These are phyloP conservation scores for Aureobasidium musti DNA, from an alignment of 2,329 filamentous ascomycete species.

Conservation along the genomic window DNA sequence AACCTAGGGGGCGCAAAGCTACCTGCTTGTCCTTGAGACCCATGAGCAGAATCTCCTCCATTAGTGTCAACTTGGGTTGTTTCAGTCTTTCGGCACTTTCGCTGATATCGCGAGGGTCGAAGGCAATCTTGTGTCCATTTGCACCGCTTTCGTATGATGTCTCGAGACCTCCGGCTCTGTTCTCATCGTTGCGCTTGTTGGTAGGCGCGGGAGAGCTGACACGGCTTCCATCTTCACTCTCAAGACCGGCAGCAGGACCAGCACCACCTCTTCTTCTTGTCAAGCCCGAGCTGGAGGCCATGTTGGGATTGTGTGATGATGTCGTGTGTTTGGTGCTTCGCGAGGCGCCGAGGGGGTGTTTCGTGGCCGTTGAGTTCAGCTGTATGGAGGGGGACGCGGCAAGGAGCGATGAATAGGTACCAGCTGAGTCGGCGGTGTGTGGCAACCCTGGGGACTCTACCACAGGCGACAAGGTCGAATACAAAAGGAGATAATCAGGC, in stretches of 20 bases:
- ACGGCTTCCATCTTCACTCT: conserved; percentile 64
- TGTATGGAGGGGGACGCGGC: conserved; percentile 22
- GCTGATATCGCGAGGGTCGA: conserved; percentile 94
- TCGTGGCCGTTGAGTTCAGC: conserved; percentile 25
- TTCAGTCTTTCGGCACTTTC: conserved; percentile 96
- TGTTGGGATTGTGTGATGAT: conserved; percentile 38
- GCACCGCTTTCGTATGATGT: conserved; percentile 88
- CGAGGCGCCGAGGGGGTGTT: conserved; percentile 2
- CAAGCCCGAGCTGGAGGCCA: conserved; percentile 71
- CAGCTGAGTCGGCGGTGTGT: conserved; percentile 2
- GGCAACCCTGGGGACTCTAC: not conserved
- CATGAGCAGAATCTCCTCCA: conserved; percentile 96
- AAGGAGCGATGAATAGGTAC: not conserved
- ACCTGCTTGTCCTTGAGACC: conserved; percentile 99
- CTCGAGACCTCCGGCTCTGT: conserved; percentile 54
- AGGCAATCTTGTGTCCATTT: conserved; percentile 98
- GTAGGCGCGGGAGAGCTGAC: conserved; percentile 65
- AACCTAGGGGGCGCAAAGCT: conserved; percentile 39
- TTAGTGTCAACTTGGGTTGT: conserved; percentile 96
- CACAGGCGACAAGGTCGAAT: not conserved
- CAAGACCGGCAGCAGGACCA: conserved; percentile 55
- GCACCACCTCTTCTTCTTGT: conserved; percentile 67
- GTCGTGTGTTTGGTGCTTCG: conserved; percentile 9
- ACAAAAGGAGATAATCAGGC: not conserved
- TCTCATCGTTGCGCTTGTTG: conserved; percentile 49